Percentiles rank a stretch among this genome's conserved stretches.
Conservation (phyloP, 768 basidiomycete species). For the Naganishia vishniacii region DNA sequence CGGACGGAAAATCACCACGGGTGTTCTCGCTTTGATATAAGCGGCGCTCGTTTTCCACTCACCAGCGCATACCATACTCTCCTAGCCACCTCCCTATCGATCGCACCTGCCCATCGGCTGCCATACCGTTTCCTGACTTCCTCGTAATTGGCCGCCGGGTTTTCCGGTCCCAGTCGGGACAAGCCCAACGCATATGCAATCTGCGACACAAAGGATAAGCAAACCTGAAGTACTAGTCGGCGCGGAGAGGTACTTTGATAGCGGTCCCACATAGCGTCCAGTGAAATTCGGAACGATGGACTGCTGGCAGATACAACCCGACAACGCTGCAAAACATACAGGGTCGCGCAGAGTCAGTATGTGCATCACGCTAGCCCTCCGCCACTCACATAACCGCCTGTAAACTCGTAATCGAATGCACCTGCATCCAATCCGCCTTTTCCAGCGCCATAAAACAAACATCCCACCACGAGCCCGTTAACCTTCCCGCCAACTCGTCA, state of each 20-base stretch:
- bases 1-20: not conserved
- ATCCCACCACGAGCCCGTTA: constrained; percentile 22
- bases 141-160: not conserved
- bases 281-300: constrained; percentile 12
- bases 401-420: constrained; percentile 10
- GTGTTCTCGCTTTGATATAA: too few relatives aligned
- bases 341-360: too few relatives aligned
- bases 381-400: constrained; percentile 23
- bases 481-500: not conserved
- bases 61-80: constrained; percentile 25
- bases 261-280: constrained; percentile 24
- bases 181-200: constrained; percentile 21
- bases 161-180: constrained; percentile 20
- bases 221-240: too few relatives aligned
- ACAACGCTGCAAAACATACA: constrained; percentile 17
- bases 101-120: constrained; percentile 7
- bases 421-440: constrained; percentile 24
- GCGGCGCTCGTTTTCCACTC: too few relatives aligned
- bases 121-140: constrained; percentile 12
- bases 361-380: too few relatives aligned
- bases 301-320: constrained; percentile 15
- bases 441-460: constrained; percentile 20
- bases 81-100: constrained; percentile 21
- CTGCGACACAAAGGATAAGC: not conserved
- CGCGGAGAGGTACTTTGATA: constrained; percentile 12